Evolutionary conservation across 169 alveolate species (phyloP).

Genomic region (Plasmodium gonderi): DNA sequence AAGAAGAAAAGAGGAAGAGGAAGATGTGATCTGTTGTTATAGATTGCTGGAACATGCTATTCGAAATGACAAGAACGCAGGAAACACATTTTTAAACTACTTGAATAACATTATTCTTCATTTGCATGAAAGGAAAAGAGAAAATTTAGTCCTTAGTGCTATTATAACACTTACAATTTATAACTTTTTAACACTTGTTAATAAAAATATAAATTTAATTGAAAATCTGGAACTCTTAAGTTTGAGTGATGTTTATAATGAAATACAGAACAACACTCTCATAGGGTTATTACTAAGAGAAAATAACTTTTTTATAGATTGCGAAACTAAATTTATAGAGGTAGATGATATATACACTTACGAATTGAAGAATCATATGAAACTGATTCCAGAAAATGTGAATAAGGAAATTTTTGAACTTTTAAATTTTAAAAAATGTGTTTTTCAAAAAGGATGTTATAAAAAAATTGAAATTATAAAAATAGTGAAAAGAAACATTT

Average conservation of each 20-base stretch:
- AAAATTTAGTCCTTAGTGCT: conserved; percentile 31
- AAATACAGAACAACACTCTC: conserved; percentile 11
- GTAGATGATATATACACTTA: conserved; percentile 14
- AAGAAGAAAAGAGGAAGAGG: not conserved
- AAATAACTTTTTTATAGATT: conserved; percentile 58
- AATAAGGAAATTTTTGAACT: conserved; percentile 42
- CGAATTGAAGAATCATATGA: conserved; percentile 62
- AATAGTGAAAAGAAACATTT: conserved; percentile 16
- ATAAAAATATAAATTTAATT: not conserved
- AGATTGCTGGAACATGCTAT: conserved; percentile 19
- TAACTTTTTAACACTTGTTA: conserved; percentile 14
- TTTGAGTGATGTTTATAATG: conserved; percentile 5
- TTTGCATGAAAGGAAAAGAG: conserved; percentile 64
- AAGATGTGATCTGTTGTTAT: conserved; percentile 12
- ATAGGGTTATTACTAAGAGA: conserved; percentile 36
- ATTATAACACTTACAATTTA: conserved; percentile 56
- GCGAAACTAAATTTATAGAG: not conserved
- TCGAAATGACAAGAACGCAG: conserved; percentile 4
- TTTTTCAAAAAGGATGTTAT: conserved; percentile 50
- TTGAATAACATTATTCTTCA: conserved; percentile 37
- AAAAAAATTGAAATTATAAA: conserved; percentile 55
- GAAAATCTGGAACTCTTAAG: conserved; percentile 23
- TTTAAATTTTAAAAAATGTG: conserved; percentile 40
- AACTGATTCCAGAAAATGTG: conserved; percentile 28
- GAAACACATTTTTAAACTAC: conserved; percentile 46